These are phyloP conservation scores for Fraxinus latifolia DNA, from an alignment of 305 asterid genomes.

Conservation along the genomic window DNA sequence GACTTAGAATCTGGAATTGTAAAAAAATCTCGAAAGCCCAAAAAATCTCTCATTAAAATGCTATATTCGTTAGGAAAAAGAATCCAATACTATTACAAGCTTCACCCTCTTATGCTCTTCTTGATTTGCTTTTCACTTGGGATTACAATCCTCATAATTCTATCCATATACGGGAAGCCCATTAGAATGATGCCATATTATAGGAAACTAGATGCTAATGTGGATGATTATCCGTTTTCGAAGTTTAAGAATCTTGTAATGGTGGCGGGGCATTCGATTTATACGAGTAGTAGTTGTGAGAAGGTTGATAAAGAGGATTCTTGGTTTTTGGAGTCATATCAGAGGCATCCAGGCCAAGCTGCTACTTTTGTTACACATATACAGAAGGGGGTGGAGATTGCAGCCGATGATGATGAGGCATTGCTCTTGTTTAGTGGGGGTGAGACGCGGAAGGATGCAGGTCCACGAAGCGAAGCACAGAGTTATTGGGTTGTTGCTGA, in stretches of 20 bases:
- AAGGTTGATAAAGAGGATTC: conserved; percentile 84
- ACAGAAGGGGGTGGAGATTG: conserved; percentile 69
- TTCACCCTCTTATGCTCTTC: conserved; percentile 60
- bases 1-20: conserved; percentile 80
- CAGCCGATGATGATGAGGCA: conserved; percentile 58
- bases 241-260: conserved; percentile 71
- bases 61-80: conserved; percentile 49
- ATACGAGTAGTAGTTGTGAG: conserved; percentile 82
- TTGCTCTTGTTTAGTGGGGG: conserved; percentile 93
- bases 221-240: conserved; percentile 55
- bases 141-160: conserved; percentile 39
- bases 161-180: conserved; percentile 42
- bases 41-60: conserved; percentile 53
- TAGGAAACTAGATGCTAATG: conserved; percentile 40
- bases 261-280: conserved; percentile 99
- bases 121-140: conserved; percentile 51
- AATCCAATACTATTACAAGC: conserved; percentile 55
- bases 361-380: conserved; percentile 83
- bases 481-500: conserved; percentile 95
- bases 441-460: conserved; percentile 92
- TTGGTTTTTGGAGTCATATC: conserved; percentile 89
- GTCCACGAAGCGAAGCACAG: conserved; percentile 94
- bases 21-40: conserved; percentile 54
- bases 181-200: conserved; percentile 37
- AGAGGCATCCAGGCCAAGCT: conserved; percentile 94